Evolutionary conservation across 129 eudicot genomes (phyloP).

Genomic region (Helianthus annuus): HanXRQr2.0-SUNRISE NC_035437.2:48446170-48446669

Average conservation of each 20-base stretch:
- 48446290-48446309: constrained; percentile 87
- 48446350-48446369: not conserved
- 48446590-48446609: constrained; percentile 36
- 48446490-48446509: constrained; percentile 90
- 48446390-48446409: constrained; percentile 10
- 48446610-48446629: too few species aligned
- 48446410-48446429: constrained; percentile 38
- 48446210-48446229: constrained; percentile 84
- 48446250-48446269: constrained; percentile 84
- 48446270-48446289: constrained; percentile 98
- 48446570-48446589: constrained; percentile 28
- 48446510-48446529: constrained; percentile 31
- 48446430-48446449: constrained; percentile 51
- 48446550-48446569: not conserved
- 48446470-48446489: constrained; percentile 77
- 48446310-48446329: constrained; percentile 28
- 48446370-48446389: constrained; percentile 17
- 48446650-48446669: too few species aligned
- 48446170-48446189: constrained; percentile 78
- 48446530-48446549: constrained; percentile 22
- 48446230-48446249: constrained; percentile 85
- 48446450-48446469: constrained; percentile 82
- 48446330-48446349: constrained; percentile 19
- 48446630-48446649: too few species aligned
- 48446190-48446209: constrained; percentile 78